Base-by-base conservation (phyloP, 305 asterid genomes). In the Solanum hybrid region DNA sequence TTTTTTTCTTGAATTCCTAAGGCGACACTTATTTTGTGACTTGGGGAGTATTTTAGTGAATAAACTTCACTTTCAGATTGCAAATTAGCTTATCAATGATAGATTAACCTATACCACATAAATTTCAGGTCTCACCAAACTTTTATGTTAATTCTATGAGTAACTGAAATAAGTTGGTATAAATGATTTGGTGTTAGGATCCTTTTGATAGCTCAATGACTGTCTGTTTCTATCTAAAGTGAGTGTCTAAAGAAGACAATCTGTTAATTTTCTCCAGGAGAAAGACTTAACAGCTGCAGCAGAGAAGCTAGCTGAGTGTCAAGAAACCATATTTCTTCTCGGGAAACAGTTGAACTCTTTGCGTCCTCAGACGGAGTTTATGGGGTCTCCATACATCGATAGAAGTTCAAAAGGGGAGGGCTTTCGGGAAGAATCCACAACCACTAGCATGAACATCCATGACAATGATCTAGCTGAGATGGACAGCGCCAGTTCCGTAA, bases 291-390 rank as follows among this genome's bases (percentile, higher is more conserved):
- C 97, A 12, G 96, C 96, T 28, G 99, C 99, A 64, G 97, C 98
- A 37, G 99, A 94, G 91, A 97, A 96, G 94, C 95, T 97, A 42
- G 98, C 98, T 0, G 98, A 96, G 92, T 97, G 99, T 92, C 99
- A 97, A 90, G 98, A 97, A 93, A 95, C 98, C 89, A 97, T 97
- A 88, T 95, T 91, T 90, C 97, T 97, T 86, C 98, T 97, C 1
- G 98, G 98, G 18, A 97, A 96, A 92, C 99, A 96, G 92, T 87
- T 97, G 92, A 95, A 96, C 82, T 51, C 95, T 69, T 87, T 97
- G 87, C 95, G 95, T 89, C 98, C 99, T 39, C 98, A 92, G 73
- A 74, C 95, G 6, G 98, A 97, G 80, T 86, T 51, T 31, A 87
- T 29, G 3, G 90, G 92, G 67, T 92, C 96, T 83, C 95, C 94